Evolutionary conservation across 768 basidiomycete genomes (phyloP), one percentile per base, ranked within the genome.

Genomic region (Lactarius hengduanensis): DNA sequence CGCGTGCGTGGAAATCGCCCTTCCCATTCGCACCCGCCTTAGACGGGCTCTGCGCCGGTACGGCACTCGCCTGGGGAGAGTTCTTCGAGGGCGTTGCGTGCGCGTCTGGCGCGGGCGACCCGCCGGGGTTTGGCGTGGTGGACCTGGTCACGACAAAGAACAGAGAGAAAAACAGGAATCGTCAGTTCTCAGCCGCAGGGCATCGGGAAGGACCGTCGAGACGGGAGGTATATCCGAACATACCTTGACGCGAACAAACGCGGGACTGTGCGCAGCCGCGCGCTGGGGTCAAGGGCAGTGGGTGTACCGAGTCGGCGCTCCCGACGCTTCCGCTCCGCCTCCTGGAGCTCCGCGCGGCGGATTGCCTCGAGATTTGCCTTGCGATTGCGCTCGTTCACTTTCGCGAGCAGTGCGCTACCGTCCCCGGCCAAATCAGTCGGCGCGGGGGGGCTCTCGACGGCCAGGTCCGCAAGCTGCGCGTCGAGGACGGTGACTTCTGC

Each of bases 371-470:
- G 69, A 64, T 96, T 96, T 36, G 89, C 88, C 74, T 85, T 89
- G 63, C 91, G 84, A 75, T 98, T 98, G 63, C 94, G 85, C 77
- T 95, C 93, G 74, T 96, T 98, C 62, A 98, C 87, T 73, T 80
- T 86, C 18, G 91, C 85, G 30, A 96, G 81, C 73, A 84, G 59
- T n/a, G 76, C 76, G 43, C 72, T 72, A 34, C 60, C 59, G 67
- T 69, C 71, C 53, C 68, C 69, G 32, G 70, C 72, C 26, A 63
- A 69, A 26, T 71, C 70, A 11, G 57, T 40, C 57, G 65, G 45
- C 41, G 36, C 56, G 28, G 58, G 40, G 3, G 72, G 66, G 9
- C 66, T 62, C 18, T 65, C 70, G 5, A 75, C 73, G 1, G 65
- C 80, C 11, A 91, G 77, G 38, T 82, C 81, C n/a, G 81, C 82